Evolutionary conservation across 495 filamentous ascomycete species (phyloP).

Genomic region (Aspergillus wentii): DNA sequence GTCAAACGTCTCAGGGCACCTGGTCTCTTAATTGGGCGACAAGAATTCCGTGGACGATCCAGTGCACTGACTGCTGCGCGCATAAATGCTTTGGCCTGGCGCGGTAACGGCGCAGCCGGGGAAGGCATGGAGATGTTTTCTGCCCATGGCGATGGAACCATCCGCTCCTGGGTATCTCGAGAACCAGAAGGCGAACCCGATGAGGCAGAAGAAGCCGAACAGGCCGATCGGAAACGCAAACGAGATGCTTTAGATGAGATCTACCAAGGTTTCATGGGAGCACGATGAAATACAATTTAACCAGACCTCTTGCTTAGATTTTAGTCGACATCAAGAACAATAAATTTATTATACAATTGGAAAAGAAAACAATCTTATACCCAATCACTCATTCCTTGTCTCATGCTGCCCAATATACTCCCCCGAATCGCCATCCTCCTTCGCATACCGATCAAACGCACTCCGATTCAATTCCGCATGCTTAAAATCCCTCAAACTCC

Average conservation of each 20-base stretch:
- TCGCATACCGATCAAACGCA: slow-evolving; percentile 34
- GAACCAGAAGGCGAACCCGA: slow-evolving; percentile 51
- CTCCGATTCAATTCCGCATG: slow-evolving; percentile 34
- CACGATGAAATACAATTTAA: slow-evolving; percentile 4
- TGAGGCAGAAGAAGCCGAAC: slow-evolving; percentile 34
- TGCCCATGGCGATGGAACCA: slow-evolving; percentile 48
- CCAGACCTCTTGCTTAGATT: not conserved
- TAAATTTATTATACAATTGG: too few species aligned
- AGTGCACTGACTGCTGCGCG: slow-evolving; percentile 46
- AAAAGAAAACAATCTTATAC: slow-evolving; percentile 1
- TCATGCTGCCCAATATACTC: slow-evolving; percentile 21
- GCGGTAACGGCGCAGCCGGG: slow-evolving; percentile 46
- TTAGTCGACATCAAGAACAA: too few species aligned
- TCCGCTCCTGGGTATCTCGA: slow-evolving; percentile 49
- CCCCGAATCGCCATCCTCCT: slow-evolving; percentile 17
- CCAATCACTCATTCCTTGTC: not conserved
- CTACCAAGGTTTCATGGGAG: slow-evolving; percentile 35
- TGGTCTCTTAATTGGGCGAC: slow-evolving; percentile 42
- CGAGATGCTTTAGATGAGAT: slow-evolving; percentile 46
- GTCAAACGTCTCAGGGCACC: slow-evolving; percentile 63
- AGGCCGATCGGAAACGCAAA: slow-evolving; percentile 44
- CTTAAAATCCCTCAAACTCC: slow-evolving; percentile 35
- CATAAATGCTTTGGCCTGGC: slow-evolving; percentile 68
- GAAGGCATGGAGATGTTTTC: slow-evolving; percentile 47
- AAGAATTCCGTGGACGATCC: slow-evolving; percentile 22